Base-by-base conservation (phyloP, 768 basidiomycete species). In the Trametes coccinea region DNA sequence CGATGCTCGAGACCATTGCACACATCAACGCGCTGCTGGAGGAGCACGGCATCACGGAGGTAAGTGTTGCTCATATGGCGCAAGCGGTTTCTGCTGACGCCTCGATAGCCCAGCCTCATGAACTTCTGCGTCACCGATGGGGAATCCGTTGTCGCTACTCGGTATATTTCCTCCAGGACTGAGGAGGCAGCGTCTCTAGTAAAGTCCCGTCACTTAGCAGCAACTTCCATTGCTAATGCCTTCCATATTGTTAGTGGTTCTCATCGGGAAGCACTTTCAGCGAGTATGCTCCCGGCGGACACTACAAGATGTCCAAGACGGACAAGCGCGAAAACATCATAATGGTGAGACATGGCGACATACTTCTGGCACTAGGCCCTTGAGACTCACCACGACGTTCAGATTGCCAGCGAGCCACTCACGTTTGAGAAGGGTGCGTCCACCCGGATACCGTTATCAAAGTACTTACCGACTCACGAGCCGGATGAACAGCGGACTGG, bases 41-140 rank as follows among this genome's bases (percentile, higher is more conserved):
- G 63, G 86, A 88, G 63, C 87, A 83, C 51, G 84, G 82, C 27
- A 83, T 92, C 56, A 86, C 79, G 10, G 92, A 94, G 80, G 90
- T 89, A 64, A 43, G 70, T 59, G 46, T 50, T 31, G 56, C 6
- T 40, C 51, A 29, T 13, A 37, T 39, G 40, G 16, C 46, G 27
- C 11, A 14, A 55, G 11, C 13, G 41, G 33, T 41, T 22, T 37
- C 34, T 41, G 37, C 39, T 41, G 62, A 14, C 34, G 47, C 8
- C 55, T 62, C 56, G 59, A 8, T 65, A 93, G 86, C 95, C 94
- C 13, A 92, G 90, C 69, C 75, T 95, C 55, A 83, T 95, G 88
- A 98, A 98, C 72, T 99, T 96, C 71, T 95, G 93, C 67, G 89
- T 98, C 33, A 95, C 95, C 4, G 97, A 99, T 71, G 97, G 97